Conservation (phyloP, 257 asterid species). For the Sherardia arvensis region DNA sequence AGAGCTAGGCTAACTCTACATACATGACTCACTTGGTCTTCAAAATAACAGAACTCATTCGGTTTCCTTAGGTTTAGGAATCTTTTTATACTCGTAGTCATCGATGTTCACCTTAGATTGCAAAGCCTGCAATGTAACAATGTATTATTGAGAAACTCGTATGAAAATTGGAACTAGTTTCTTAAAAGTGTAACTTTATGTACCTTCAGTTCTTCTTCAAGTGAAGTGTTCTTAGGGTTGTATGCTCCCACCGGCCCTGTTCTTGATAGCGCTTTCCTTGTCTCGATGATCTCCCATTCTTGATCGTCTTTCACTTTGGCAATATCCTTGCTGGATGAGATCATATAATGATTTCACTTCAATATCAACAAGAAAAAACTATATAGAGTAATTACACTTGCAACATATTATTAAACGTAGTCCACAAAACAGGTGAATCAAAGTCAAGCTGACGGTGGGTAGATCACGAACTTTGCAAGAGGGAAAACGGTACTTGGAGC, state of each 20-base stretch:
- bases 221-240: constrained; percentile 61
- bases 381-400: background rate
- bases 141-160: background rate
- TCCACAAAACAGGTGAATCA: background rate
- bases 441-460: background rate
- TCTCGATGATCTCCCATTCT: constrained; percentile 90
- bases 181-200: constrained; percentile 2
- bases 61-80: constrained; percentile 59
- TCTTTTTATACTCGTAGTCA: constrained; percentile 75
- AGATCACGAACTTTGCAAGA: background rate
- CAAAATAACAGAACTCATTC: constrained; percentile 13
- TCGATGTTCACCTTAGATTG: constrained; percentile 73
- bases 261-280: constrained; percentile 72
- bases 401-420: background rate
- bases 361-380: background rate
- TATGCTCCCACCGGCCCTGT: constrained; percentile 73
- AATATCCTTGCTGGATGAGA: constrained; percentile 73
- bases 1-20: background rate
- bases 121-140: constrained; percentile 42
- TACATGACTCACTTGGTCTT: background rate
- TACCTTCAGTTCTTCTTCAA: constrained; percentile 91
- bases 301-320: constrained; percentile 85
- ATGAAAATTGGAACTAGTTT: background rate
- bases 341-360: background rate
- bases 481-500: background rate